Evolutionary conservation across 768 basidiomycete genomes (phyloP), one percentile per base, ranked within the genome.

Genomic region (Rubroboletus pulcherrimus): DNA sequence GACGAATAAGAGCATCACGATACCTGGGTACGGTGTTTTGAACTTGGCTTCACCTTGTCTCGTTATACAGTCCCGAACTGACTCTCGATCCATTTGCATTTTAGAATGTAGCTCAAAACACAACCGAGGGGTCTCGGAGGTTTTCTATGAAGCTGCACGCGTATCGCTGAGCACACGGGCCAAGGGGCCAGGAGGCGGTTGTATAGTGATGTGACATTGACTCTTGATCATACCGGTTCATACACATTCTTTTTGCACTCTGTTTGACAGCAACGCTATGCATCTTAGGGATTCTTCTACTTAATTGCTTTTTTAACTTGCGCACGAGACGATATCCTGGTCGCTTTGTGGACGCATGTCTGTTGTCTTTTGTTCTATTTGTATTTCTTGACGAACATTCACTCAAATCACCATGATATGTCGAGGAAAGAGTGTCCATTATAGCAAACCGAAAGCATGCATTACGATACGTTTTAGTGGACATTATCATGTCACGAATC

Each of bases 61-160:
- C n/a, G 33, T 15, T 15, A 10, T 24, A 30, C 29, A 4, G 5
- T n/a, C 33, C 14, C 37, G 26, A 35, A 35, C 43, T 55, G 49
- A 54, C 21, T 11, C 11, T 35, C 34, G 33, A 38, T 29, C 11
- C 8, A 35, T 30, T 43, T 41, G 33, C 26, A 26, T 26, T 26
- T 52, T 29, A 97, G 95, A 98, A 78, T 98, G 96, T 68, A 96
- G 93, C 60, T 94, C 96, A 8, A 98, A 98, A 72, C 93, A 96
- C 66, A 95, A 97, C 62, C 84, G 96, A 46, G 96, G 96, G 5
- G 94, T 98, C 11, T 79, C 83, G 30, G 95, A 98, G 68, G 93
- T 95, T 9, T 94, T 98, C 66, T 82, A 90, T 61, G 96, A 98
- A 69, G 90, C 91, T 6, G 92, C 91, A 0, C 84, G 91, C 3